Percentiles rank a stretch among this genome's conserved stretches.
phyloP scores from a whole-genome alignment of 495 filamentous ascomycete species.

The Pseudevernia furfuracea region DNA sequence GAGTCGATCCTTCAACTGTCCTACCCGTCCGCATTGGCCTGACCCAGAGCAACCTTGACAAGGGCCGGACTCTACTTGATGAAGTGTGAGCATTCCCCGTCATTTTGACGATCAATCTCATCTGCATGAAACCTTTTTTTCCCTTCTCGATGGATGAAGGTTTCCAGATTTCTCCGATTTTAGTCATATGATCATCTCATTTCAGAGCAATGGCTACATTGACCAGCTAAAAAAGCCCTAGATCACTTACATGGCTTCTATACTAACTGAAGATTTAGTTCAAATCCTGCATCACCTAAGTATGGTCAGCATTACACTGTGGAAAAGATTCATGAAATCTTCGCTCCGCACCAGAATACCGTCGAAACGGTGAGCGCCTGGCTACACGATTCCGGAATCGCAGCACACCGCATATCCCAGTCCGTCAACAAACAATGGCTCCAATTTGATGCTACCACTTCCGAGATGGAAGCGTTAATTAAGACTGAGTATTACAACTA shows the following conservation, averaged over 20 bases:
- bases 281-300: constrained; percentile 37
- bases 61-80: constrained; percentile 46
- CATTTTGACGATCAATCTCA: background rate
- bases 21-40: constrained; percentile 51
- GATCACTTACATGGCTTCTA: background rate
- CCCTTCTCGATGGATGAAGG: too few species aligned
- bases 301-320: constrained; percentile 48
- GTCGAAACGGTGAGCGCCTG: constrained; percentile 42
- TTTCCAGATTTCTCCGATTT: background rate
- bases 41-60: constrained; percentile 46
- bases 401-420: constrained; percentile 37
- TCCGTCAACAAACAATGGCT: constrained; percentile 42
- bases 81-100: constrained; percentile 29
- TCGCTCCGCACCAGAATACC: constrained; percentile 38
- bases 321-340: constrained; percentile 44
- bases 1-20: constrained; percentile 30
- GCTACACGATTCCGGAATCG: constrained; percentile 45
- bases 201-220: background rate
- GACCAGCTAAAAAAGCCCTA: accelerated
- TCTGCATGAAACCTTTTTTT: background rate
- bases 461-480: constrained; percentile 50
- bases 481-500: constrained; percentile 54
- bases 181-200: too few species aligned
- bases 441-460: constrained; percentile 43
- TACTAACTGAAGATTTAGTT: constrained; percentile 23